A percentile compares a stretch with the other conserved stretches of the same genome.
phyloP scores from a whole-genome alignment of 495 filamentous ascomycete species.

The Aspergillus nidulans region DNA sequence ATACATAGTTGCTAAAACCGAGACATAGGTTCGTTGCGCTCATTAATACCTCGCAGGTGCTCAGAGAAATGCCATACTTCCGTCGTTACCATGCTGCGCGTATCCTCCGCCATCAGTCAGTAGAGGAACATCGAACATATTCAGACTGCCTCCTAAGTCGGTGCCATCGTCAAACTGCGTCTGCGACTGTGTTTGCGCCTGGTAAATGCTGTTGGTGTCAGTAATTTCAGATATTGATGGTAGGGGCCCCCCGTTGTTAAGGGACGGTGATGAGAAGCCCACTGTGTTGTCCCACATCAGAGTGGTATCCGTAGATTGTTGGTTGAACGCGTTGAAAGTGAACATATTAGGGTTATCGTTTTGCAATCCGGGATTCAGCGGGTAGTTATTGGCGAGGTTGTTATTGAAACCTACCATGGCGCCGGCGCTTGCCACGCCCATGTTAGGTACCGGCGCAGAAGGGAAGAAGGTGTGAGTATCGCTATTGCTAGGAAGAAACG shows the following conservation, averaged over 20 bases:
- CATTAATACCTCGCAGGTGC: neutral
- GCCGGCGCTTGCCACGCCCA: neutral
- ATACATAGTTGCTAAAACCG: neutral
- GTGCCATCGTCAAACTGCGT: neutral
- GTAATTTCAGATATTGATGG: neutral
- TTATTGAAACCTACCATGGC: neutral
- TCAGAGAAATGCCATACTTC: conserved; percentile 5
- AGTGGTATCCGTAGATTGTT: neutral
- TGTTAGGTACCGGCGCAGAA: neutral
- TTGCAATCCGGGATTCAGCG: neutral
- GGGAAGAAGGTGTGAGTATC: neutral
- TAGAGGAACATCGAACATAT: neutral
- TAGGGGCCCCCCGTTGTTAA: neutral
- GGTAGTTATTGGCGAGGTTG: neutral
- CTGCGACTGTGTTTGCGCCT: neutral
- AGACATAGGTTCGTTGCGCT: no score
- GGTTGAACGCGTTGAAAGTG: neutral
- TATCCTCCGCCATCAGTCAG: neutral
- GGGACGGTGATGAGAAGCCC: neutral
- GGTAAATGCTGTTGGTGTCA: neutral
- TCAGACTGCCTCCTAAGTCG: neutral
- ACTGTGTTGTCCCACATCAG: neutral
- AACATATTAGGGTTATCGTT: neutral
- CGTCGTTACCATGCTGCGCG: neutral
- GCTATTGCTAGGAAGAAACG: neutral